Evolutionary conservation across 1,284 basidiomycete genomes (phyloP).

Genomic region (Limonomyces culmigenus): DNA sequence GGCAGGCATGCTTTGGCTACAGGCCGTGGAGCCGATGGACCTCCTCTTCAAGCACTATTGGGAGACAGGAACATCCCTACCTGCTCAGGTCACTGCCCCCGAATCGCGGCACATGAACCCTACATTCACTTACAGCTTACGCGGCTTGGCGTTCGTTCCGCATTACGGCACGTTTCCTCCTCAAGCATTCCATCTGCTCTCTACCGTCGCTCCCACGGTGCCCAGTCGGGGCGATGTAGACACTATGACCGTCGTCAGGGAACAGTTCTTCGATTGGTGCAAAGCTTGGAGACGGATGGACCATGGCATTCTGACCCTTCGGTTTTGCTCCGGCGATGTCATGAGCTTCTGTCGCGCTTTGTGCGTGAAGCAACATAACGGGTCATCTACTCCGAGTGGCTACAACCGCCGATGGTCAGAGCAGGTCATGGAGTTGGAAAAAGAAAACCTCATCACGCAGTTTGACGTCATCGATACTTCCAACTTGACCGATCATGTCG

Average conservation of each 20-base stretch:
- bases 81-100: conserved; percentile 10
- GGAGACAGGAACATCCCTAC: conserved; percentile 23
- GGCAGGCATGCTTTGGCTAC: neutral
- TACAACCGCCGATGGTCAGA: neutral
- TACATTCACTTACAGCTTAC: conserved; percentile 25
- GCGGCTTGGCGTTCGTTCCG: conserved; percentile 22
- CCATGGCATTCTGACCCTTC: conserved; percentile 9
- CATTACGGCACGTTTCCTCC: conserved; percentile 32
- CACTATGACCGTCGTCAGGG: conserved; percentile 12
- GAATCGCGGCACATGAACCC: conserved; percentile 24
- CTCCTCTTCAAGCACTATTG: conserved; percentile 20
- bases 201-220: conserved; percentile 12
- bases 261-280: conserved; percentile 21
- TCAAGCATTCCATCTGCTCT: conserved; percentile 27
- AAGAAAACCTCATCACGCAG: conserved; percentile 10
- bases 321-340: conserved; percentile 21
- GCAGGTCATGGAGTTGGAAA: neutral
- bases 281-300: conserved; percentile 11
- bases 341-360: conserved; percentile 17
- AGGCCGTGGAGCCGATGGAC: conserved; percentile 8
- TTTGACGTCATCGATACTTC: conserved; percentile 41
- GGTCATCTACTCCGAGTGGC: neutral
- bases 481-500: conserved; percentile 30
- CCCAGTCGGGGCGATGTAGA: conserved; percentile 4
- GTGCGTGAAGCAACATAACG: neutral